These are phyloP conservation scores for Priceomyces castillae DNA, from an alignment of 805 yeast species.

Conservation along the genomic window DNA sequence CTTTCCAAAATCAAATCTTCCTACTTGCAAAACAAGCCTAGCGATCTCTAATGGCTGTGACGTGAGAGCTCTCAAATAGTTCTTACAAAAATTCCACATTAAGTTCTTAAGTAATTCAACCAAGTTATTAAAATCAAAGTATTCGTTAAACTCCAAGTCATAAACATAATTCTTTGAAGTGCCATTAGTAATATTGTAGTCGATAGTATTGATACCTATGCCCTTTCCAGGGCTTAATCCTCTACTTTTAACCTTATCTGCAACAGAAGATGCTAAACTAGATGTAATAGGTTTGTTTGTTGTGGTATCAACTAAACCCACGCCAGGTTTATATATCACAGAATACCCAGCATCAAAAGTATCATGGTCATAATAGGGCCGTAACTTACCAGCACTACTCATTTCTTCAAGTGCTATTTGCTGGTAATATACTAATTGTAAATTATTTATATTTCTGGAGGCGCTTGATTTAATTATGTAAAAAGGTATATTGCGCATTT, in stretches of 20 bases:
- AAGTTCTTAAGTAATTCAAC: constrained; percentile 56
- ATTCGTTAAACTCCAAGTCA: constrained; percentile 65
- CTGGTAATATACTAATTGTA: too few species aligned
- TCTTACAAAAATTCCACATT: constrained; percentile 58
- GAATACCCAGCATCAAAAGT: constrained; percentile 63
- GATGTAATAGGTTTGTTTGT: constrained; percentile 36
- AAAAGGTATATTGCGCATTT: too few species aligned
- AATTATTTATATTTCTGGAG: neutral
- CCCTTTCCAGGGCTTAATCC: constrained; percentile 15
- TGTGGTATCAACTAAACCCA: constrained; percentile 54
- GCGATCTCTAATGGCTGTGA: constrained; percentile 90
- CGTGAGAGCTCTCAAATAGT: constrained; percentile 64
- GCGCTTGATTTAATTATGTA: neutral
- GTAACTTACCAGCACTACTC: constrained; percentile 23
- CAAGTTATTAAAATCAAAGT: constrained; percentile 58
- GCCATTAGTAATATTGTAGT: constrained; percentile 11
- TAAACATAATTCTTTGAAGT: constrained; percentile 43
- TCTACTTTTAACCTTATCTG: constrained; percentile 12
- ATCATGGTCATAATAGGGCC: constrained; percentile 74
- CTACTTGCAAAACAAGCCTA: constrained; percentile 76
- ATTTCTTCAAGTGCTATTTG: neutral
- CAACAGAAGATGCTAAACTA: constrained; percentile 20
- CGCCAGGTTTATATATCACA: constrained; percentile 58
- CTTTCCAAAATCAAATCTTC: constrained; percentile 47
- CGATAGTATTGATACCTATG: constrained; percentile 13